Base-by-base conservation (phyloP, 1,284 basidiomycete species). In the Sphagnurus paluster region DNA sequence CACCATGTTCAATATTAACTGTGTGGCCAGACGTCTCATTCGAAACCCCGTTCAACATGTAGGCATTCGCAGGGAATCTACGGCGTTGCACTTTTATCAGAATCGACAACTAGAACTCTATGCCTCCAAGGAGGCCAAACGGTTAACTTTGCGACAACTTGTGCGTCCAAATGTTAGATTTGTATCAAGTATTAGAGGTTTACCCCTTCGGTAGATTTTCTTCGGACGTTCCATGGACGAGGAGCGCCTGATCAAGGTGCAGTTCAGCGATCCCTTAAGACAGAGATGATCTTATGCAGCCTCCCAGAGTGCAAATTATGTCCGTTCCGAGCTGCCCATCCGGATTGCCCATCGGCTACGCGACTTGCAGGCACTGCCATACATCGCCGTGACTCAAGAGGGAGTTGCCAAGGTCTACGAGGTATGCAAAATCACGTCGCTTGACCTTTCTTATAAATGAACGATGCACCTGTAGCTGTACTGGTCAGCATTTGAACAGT, bases 321-420 rank as follows among this genome's bases (percentile, higher is more conserved):
- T 96, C 25, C 82, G 92, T 38, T 87, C 87, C 10, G 93, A 96
- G 61, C 70, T 96, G 6, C 90, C 93, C 10, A 83, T 93, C 11
- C 81, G 93, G 37, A 88, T 96, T 61, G 88, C 92, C 3, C 93
- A 95, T 64, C 79, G 93, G 34, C 72, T 96, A 50, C 80, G 90
- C 48, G 93, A 96, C 59, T 74, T 96, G 56, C 93, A 96, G 68
- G 72, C 83, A 2, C 70, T 96, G 30, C 93, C 93, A 0, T 95
- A 90, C 61, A 82, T 91, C 20, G 92, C 93, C 7, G 92, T 94
- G 43, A 91, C 88, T 3, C 89, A 94, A 54, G 88, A 92, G 59
- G 82, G 86, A 1, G 80, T 96, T 5, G 84, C 86, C 19, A 83
- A 79, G 54, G 91, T 96, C 26, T 95, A 95, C 56, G 85, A 93